Evolutionary conservation across 768 basidiomycete species (phyloP).

Genomic region (Tulasnella sp.): DNA sequence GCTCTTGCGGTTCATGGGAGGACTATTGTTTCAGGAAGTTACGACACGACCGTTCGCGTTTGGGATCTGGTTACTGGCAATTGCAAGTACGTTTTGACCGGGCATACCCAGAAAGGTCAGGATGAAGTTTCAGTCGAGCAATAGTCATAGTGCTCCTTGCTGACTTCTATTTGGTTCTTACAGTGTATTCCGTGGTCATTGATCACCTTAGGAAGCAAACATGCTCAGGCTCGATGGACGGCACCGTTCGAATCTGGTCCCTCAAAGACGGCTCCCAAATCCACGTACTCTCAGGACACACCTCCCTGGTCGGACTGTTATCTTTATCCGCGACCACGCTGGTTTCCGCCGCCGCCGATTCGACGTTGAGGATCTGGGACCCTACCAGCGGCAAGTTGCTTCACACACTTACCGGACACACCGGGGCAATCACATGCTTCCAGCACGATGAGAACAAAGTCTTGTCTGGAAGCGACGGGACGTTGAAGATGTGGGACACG

Average conservation of each 20-base stretch:
- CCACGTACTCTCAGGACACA: constrained; percentile 81
- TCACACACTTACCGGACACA: constrained; percentile 81
- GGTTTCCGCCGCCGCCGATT: constrained; percentile 94
- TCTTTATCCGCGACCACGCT: constrained; percentile 83
- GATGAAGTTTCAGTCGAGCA: neutral
- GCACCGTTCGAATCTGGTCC: constrained; percentile 93
- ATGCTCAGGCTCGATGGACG: constrained; percentile 97
- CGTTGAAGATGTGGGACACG: constrained; percentile 97
- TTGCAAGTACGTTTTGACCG: constrained; percentile 62
- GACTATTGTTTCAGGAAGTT: constrained; percentile 89
- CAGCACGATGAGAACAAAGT: constrained; percentile 98
- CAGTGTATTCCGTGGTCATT: constrained; percentile 92
- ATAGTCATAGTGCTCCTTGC: neutral
- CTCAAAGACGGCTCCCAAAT: constrained; percentile 71
- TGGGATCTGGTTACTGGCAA: constrained; percentile 70
- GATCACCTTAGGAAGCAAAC: constrained; percentile 81
- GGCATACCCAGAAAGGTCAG: constrained; percentile 90
- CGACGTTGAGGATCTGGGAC: constrained; percentile 91
- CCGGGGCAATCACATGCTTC: constrained; percentile 98
- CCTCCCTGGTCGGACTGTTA: constrained; percentile 88
- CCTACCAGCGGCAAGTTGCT: constrained; percentile 71
- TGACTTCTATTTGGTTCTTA: constrained; percentile 4
- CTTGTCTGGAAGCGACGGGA: constrained; percentile 89
- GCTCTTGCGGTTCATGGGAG: constrained; percentile 87
- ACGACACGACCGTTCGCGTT: constrained; percentile 89